Conservation (phyloP, 228 moss, liverwort and hornwort species). For the Sphagnum magellanicum region DNA sequence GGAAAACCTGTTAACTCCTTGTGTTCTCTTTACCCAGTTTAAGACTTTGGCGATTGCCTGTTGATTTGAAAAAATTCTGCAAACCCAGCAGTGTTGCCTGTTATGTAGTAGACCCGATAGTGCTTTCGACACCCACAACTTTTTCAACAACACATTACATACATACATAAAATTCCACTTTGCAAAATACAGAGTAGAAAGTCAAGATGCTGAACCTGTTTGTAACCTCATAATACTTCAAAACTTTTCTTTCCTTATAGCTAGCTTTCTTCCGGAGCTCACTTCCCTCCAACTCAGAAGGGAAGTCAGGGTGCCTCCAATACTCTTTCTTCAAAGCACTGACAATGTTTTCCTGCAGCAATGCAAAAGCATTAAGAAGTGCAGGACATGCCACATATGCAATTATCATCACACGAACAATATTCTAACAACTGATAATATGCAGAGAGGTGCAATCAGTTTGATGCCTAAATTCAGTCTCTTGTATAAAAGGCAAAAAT, state of each 20-base stretch:
- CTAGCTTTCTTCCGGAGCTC: constrained; percentile 37
- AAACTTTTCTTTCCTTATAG: constrained; percentile 40
- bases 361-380: neutral
- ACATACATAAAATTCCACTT: neutral
- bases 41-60: constrained; percentile 26
- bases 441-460: neutral
- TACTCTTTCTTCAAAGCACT: constrained; percentile 40
- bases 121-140: neutral
- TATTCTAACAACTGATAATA: no score
- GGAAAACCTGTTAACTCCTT: constrained; percentile 26
- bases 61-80: constrained; percentile 38
- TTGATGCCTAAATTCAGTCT: neutral
- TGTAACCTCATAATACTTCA: constrained; percentile 49
- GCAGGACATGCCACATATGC: no score
- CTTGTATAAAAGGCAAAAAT: neutral
- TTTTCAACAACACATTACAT: neutral
- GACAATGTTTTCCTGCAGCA: constrained; percentile 35
- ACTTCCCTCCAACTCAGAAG: constrained; percentile 42
- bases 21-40: constrained; percentile 49
- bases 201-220: constrained; percentile 22
- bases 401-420: neutral
- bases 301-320: constrained; percentile 33
- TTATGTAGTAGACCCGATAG: no score
- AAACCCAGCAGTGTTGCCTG: neutral
- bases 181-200: no score